phyloP scores from a whole-genome alignment of 139 green algal species.

The Chlamydomonas sp. region DNA sequence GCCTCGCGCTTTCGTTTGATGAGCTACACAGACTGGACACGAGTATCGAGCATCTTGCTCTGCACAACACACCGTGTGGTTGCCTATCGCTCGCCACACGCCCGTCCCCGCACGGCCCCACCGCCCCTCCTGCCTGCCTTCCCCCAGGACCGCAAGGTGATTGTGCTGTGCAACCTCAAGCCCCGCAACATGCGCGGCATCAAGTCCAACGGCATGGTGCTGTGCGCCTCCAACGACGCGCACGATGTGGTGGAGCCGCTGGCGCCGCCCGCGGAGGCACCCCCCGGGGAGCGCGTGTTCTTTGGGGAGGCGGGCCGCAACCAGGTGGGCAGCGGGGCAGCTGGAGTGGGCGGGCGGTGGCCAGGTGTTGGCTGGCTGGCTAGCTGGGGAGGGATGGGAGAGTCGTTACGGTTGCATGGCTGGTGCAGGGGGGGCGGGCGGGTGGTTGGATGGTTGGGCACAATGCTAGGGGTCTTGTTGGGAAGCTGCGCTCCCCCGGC shows the following conservation, averaged over 20 bases:
- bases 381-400: neutral
- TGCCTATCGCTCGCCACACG: slow-evolving; percentile 28
- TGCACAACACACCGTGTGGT: no score
- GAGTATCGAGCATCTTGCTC: no score
- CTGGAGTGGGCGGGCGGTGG: no score
- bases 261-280: slow-evolving; percentile 66
- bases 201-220: slow-evolving; percentile 61
- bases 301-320: slow-evolving; percentile 68
- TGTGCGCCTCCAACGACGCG: slow-evolving; percentile 79
- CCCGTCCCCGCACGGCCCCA: neutral
- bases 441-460: neutral
- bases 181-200: slow-evolving; percentile 80
- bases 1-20: no score
- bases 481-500: neutral
- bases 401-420: neutral
- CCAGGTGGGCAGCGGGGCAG: slow-evolving; percentile 36
- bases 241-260: slow-evolving; percentile 85
- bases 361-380: neutral
- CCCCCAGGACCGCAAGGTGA: slow-evolving; percentile 75
- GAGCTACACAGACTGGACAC: no score
- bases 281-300: slow-evolving; percentile 78
- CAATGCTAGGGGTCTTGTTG: neutral
- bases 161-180: slow-evolving; percentile 92
- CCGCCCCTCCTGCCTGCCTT: neutral
- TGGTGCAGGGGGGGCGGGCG: neutral